Evolutionary conservation across 1,139 yeast genomes (phyloP), one percentile per base, ranked within the genome.

Genomic region (Zygoascus meyerae): DNA sequence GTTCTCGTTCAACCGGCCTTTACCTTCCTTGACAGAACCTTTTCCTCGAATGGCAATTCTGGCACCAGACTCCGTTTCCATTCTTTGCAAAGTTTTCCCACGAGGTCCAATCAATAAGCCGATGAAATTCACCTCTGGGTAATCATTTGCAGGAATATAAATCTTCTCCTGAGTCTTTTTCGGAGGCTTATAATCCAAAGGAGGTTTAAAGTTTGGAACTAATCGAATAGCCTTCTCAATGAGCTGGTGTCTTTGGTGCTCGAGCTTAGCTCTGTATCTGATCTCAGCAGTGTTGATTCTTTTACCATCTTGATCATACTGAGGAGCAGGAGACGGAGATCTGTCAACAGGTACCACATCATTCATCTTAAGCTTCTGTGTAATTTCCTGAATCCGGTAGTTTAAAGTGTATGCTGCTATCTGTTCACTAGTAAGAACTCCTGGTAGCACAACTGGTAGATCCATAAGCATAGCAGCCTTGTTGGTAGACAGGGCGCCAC

Each of bases 21-120:
- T 84, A 37, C 97, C 97, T 61, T 87, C 95, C 61, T 92, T 92
- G 16, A 89, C 95, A 0, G 97, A 89, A 0, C 99, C 99, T 57
- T 84, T 81, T 34, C 97, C 97, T 58, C 97, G 72, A 35, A 90
- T 84, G 2, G 90, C 94, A 52, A 90, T 81, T 52, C 76, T 77
- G 17, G 97, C 95, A 0, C 95, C 95, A 43, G 94, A 81, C 45
- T 83, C 80, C 42, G 79, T 82, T 62, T 90, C 95, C 66, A 94
- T 69, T 57, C 80, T 79, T 52, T 86, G 78, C 57, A 90, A 68
- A 0, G 97, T 92, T 57, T 85, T 83, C 16, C 97, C 99, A 71
- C 99, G 81, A 30, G 99, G 98, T 0, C 99, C 99, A 48, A 94
- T 68, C 34, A 94, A 70, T 46, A 86, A 73, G 0, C 99, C 99